phyloP scores from a whole-genome alignment of 441 rosid genomes.

The Gossypium schwendimanii region DNA sequence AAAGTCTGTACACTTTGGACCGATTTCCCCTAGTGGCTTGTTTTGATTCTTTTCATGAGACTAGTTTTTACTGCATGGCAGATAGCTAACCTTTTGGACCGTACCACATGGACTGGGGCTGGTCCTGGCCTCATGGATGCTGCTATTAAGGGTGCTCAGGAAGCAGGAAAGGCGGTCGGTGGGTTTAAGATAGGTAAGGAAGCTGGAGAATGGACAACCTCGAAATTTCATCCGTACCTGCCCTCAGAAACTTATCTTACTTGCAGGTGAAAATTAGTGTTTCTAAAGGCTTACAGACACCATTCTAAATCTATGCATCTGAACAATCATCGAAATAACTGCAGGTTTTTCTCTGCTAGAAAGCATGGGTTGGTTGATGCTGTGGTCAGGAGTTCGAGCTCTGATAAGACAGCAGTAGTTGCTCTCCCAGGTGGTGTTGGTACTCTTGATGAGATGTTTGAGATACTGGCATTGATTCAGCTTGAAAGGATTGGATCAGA shows the following conservation, averaged over 20 bases:
- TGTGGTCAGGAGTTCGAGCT: slow-evolving; percentile 41
- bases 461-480: slow-evolving; percentile 73
- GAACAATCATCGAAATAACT: background rate
- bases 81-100: slow-evolving; percentile 71
- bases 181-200: slow-evolving; percentile 78
- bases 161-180: slow-evolving; percentile 67
- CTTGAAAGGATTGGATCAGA: slow-evolving; percentile 67
- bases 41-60: background rate
- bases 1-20: background rate
- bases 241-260: slow-evolving; percentile 69
- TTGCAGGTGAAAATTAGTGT: slow-evolving; percentile 50
- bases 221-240: slow-evolving; percentile 73
- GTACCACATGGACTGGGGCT: slow-evolving; percentile 90
- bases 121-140: slow-evolving; percentile 98
- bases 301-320: background rate
- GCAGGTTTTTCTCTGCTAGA: slow-evolving; percentile 89
- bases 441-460: slow-evolving; percentile 82
- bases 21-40: background rate
- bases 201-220: slow-evolving; percentile 85
- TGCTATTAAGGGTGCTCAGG: slow-evolving; percentile 66
- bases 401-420: slow-evolving; percentile 65
- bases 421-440: slow-evolving; percentile 88
- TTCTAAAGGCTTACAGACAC: background rate
- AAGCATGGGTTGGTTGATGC: slow-evolving; percentile 86
- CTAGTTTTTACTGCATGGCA: slow-evolving; percentile 21